Base-by-base conservation (phyloP, 257 asterid genomes). In the Solanum paucissectum region DNA sequence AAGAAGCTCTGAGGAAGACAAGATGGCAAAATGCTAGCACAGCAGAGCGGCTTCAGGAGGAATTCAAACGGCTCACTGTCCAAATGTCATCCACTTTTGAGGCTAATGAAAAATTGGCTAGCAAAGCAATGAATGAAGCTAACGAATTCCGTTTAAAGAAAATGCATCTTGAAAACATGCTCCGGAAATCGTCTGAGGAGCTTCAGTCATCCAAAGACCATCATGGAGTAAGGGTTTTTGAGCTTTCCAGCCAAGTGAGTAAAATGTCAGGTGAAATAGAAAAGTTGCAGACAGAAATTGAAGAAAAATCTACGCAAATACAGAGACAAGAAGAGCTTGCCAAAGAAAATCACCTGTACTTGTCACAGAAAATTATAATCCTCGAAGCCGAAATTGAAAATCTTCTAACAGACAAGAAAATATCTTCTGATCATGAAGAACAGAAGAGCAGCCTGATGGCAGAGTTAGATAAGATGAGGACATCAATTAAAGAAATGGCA, bases 41-140 rank as follows among this genome's bases (percentile, higher is more conserved):
- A 1, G 99, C 98, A 20, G 98, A 95, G 88, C 91, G 94, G 90
- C 95, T 96, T 77, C 98, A 97, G 90, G 98, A 92, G 89, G 98
- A 96, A 88, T 93, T 96, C 52, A 93, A 86, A 85, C 93, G 94
- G 92, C 98, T 97, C 71, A 92, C 98, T 44, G 87, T 90, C 66
- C 97, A 96, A 92, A 93, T 97, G 98, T 88, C 92, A 25, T 94
- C 98, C 18, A 92, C 98, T 11, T 95, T 96, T 88, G 96, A 94
- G 81, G 94, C 98, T 86, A 97, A 97, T 89, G 99, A 97, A 94
- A 94, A 91, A 88, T 84, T 96, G 86, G 96, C 98, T 34, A 83
- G 92, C 86, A 97, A 94, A 92, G 95, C 99, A 36, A 33, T 97
- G 82, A 91, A 93, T 25, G 99, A 97, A 92, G 96, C 99, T 25